Conservation (phyloP, 2,329 filamentous ascomycete genomes). For the Botrytis cinerea region DNA sequence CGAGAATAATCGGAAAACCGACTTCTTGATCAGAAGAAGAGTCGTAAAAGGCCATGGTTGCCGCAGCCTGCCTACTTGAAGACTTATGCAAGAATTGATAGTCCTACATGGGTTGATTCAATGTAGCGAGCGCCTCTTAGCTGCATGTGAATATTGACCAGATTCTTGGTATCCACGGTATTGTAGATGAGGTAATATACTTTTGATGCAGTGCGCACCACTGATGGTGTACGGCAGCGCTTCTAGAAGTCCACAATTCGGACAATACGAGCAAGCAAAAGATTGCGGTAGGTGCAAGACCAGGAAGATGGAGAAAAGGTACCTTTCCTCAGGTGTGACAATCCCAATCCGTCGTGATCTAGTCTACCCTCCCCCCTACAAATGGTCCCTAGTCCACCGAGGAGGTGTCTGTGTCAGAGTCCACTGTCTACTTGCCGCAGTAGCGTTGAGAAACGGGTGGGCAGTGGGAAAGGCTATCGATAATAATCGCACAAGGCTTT, state of each 20-base stretch:
- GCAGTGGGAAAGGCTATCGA: background rate
- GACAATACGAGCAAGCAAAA: background rate
- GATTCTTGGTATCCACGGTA: slow-evolving; percentile 13
- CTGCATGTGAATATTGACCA: slow-evolving; percentile 23
- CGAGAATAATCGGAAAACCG: slow-evolving; percentile 32
- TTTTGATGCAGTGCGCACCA: slow-evolving; percentile 16
- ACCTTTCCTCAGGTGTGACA: background rate
- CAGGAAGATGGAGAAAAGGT: background rate
- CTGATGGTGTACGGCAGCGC: slow-evolving; percentile 9
- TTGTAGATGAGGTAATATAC: slow-evolving; percentile 17
- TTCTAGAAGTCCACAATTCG: background rate
- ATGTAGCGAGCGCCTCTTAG: slow-evolving; percentile 6
- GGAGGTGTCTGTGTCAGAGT: background rate
- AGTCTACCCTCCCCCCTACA: slow-evolving; percentile 15
- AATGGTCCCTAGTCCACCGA: background rate
- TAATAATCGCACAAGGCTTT: background rate
- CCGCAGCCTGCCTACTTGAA: slow-evolving; percentile 7
- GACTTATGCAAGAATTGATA: slow-evolving; percentile 25
- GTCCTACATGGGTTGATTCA: slow-evolving; percentile 22
- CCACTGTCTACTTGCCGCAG: background rate
- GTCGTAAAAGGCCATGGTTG: slow-evolving; percentile 31
- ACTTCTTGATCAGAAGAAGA: slow-evolving; percentile 28
- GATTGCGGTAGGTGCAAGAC: background rate
- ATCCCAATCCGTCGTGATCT: background rate
- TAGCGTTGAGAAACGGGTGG: slow-evolving; percentile 21